Percentiles rank a stretch among this genome's conserved stretches.
These are phyloP conservation scores for Linnemannia elongata DNA, from an alignment of 192 early-diverging fungal species.

Conservation along the genomic window DNA sequence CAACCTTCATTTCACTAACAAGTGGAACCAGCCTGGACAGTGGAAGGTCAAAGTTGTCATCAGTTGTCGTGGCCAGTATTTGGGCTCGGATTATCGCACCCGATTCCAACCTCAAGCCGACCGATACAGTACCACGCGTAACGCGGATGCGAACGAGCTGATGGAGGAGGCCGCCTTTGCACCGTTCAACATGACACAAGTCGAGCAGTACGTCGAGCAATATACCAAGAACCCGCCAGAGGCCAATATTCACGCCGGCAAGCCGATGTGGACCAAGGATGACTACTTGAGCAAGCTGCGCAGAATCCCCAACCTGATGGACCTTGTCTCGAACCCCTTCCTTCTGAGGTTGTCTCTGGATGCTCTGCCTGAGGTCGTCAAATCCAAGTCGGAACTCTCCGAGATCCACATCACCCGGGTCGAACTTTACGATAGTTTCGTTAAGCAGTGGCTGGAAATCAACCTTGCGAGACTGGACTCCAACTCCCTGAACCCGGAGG, in stretches of 20 bases:
- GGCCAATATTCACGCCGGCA: neutral
- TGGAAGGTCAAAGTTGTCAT: conserved; percentile 15
- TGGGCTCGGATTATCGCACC: neutral
- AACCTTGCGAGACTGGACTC: neutral
- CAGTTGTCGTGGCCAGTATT: conserved; percentile 1
- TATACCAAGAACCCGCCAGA: neutral
- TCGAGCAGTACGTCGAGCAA: neutral
- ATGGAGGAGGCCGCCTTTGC: conserved; percentile 10
- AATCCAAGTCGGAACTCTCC: neutral
- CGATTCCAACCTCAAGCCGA: neutral
- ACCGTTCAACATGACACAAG: neutral
- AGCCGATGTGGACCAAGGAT: neutral
- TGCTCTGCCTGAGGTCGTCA: conserved; percentile 3
- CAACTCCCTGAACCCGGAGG: neutral
- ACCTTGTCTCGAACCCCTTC: conserved; percentile 26
- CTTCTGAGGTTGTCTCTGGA: conserved; percentile 12
- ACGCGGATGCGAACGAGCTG: too few species aligned
- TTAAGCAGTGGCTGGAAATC: conserved; percentile 3
- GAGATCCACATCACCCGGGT: neutral
- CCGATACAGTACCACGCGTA: neutral
- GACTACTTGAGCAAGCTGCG: neutral
- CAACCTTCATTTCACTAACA: neutral
- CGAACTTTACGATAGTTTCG: conserved; percentile 9
- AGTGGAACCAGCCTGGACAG: neutral
- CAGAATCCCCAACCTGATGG: conserved; percentile 14